These are phyloP conservation scores for Lachnellula occidentalis DNA, from an alignment of 2,329 filamentous ascomycete genomes.

Conservation along the genomic window DNA sequence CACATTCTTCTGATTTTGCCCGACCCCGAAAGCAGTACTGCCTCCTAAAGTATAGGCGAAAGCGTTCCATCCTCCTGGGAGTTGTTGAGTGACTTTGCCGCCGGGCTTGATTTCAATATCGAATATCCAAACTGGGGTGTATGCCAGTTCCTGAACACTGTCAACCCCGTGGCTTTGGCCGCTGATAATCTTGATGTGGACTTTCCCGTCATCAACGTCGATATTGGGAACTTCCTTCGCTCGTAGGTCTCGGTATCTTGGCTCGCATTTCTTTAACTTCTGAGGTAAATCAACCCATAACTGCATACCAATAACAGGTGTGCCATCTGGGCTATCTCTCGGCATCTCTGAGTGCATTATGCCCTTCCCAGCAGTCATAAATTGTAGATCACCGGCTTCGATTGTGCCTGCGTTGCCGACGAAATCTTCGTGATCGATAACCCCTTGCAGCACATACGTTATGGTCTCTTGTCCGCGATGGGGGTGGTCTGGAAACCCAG, in stretches of 20 bases:
- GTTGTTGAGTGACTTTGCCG: constrained; percentile 65
- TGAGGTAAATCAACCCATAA: constrained; percentile 90
- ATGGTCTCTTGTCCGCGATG: constrained; percentile 59
- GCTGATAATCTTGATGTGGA: constrained; percentile 83
- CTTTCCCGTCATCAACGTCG: constrained; percentile 65
- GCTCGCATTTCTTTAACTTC: constrained; percentile 80
- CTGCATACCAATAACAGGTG: constrained; percentile 80
- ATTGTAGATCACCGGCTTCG: constrained; percentile 82
- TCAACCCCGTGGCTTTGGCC: constrained; percentile 81
- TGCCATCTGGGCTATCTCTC: constrained; percentile 67
- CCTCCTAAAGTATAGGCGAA: constrained; percentile 86
- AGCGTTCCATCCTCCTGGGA: constrained; percentile 81
- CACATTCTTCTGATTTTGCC: constrained; percentile 45
- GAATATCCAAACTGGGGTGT: constrained; percentile 95
- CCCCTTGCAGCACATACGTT: constrained; percentile 82
- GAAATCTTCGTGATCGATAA: constrained; percentile 89
- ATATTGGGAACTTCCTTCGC: constrained; percentile 73
- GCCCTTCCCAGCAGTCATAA: constrained; percentile 91
- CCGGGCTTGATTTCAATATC: constrained; percentile 78
- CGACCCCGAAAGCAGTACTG: constrained; percentile 56
- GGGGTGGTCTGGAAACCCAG: constrained; percentile 88
- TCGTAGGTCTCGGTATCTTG: constrained; percentile 81
- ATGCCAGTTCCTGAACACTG: constrained; percentile 82
- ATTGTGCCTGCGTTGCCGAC: constrained; percentile 81
- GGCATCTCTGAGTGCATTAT: constrained; percentile 98